Percentiles rank a stretch among this genome's conserved stretches.
Conservation (phyloP, 1,284 basidiomycete genomes). For the Marasmius oreades region DNA sequence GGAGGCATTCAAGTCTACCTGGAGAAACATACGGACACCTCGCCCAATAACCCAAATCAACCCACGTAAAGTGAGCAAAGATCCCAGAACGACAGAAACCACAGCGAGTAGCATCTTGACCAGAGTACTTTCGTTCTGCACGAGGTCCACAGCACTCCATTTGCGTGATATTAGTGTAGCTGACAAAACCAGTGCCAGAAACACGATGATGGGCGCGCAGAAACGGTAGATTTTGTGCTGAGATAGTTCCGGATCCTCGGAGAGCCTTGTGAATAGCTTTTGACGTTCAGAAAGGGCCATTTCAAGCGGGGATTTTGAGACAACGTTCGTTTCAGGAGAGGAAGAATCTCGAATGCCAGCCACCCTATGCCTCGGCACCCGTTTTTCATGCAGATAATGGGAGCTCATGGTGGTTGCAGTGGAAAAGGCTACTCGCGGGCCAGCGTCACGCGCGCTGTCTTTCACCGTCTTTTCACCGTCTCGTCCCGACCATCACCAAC, state of each 20-base stretch:
- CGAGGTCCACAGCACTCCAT: not conserved
- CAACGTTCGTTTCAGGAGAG: not conserved
- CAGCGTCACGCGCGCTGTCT: too few relatives aligned
- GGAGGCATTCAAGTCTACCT: not conserved
- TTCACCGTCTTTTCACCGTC: too few relatives aligned
- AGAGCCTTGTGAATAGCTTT: not conserved
- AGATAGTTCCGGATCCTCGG: conserved; percentile 7
- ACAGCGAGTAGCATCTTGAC: not conserved
- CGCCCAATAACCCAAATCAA: not conserved
- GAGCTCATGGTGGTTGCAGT: too few relatives aligned
- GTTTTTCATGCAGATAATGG: too few relatives aligned
- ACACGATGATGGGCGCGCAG: conserved; percentile 6
- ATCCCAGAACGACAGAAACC: not conserved
- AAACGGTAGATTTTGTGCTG: conserved; percentile 5
- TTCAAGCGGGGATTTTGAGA: not conserved
- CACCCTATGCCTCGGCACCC: too few relatives aligned
- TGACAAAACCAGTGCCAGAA: conserved; percentile 1
- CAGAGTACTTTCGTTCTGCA: not conserved
- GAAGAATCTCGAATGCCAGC: too few relatives aligned
- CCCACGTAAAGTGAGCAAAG: not conserved
- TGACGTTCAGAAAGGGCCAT: not conserved
- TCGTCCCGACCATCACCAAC: too few relatives aligned
- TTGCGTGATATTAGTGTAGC: not conserved
- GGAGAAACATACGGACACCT: not conserved
- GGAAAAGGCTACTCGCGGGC: too few relatives aligned